phyloP scores from a whole-genome alignment of 2,329 filamentous ascomycete species.

The Monilinia polystroma region DNA sequence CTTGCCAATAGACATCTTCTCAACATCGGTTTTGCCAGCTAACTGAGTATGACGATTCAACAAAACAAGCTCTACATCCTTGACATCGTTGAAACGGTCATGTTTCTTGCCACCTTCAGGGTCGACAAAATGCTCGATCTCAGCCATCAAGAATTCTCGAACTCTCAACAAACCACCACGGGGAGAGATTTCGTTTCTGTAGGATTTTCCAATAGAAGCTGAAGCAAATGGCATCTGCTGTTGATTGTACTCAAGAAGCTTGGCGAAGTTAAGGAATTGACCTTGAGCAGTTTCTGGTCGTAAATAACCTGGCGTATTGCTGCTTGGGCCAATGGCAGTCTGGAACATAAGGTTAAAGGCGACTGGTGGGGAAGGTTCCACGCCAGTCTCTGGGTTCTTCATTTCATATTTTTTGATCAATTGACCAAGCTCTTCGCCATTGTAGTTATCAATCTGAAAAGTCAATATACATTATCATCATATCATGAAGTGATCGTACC shows the following conservation, averaged over 20 bases:
- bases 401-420: slow-evolving; percentile 91
- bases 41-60: slow-evolving; percentile 84
- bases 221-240: slow-evolving; percentile 95
- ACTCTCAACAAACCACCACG: slow-evolving; percentile 88
- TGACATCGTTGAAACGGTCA: slow-evolving; percentile 79
- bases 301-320: slow-evolving; percentile 80
- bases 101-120: slow-evolving; percentile 95
- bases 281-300: slow-evolving; percentile 95
- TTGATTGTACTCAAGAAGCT: slow-evolving; percentile 95
- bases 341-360: slow-evolving; percentile 99
- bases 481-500: slow-evolving; percentile 33
- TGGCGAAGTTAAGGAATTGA: slow-evolving; percentile 95
- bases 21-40: slow-evolving; percentile 74
- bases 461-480: slow-evolving; percentile 14
- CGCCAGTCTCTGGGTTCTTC: slow-evolving; percentile 78
- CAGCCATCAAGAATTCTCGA: slow-evolving; percentile 96
- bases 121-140: slow-evolving; percentile 98
- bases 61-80: slow-evolving; percentile 78
- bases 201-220: slow-evolving; percentile 95
- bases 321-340: slow-evolving; percentile 89
- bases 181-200: slow-evolving; percentile 96
- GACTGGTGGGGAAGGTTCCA: slow-evolving; percentile 75
- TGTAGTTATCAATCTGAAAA: slow-evolving; percentile 82
- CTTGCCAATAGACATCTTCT: slow-evolving; percentile 75
- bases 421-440: slow-evolving; percentile 78